Evolutionary conservation across 2,329 filamentous ascomycete genomes (phyloP), one percentile per base, ranked within the genome.

Genomic region (Xylaria sp.): DNA sequence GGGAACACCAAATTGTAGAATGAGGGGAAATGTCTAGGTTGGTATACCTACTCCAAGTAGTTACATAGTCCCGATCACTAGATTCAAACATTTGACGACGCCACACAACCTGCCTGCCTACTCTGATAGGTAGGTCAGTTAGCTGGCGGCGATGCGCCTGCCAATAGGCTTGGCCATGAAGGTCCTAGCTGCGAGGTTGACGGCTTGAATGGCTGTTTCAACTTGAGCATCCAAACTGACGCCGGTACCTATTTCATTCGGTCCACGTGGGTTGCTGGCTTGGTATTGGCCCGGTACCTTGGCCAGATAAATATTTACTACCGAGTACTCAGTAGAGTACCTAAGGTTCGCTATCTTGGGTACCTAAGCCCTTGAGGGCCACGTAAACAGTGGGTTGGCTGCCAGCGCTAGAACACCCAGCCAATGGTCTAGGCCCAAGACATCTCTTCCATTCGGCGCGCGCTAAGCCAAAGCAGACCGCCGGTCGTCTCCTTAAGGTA

Each of bases 191-290:
- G 34, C 32, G 24, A 63, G 53, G 6, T 42, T 45, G 47, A 53
- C 59, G 30, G 61, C 56, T 67, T 61, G 19, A 12, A 54, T 68
- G 56, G 55, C 53, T 48, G 69, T 70, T 71, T 68, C 67, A 64
- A 64, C 39, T 47, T 61, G 57, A 55, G 53, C 48, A 64, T 24
- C 30, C 30, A 27, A 50, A 53, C 48, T 51, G 62, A 34, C 61
- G 21, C 50, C 39, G 59, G 60, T 63, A n/a, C n/a, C n/a, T n/a
- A 62, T 39, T 34, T 69, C 63, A 69, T 70, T 70, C 65, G 70
- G 56, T 68, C 68, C 70, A 71, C 68, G 68, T 68, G 62, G 67
- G 42, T 34, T 34, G 36, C 24, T 27, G 24, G 24, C 24, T 27
- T 4, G 24, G 24, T 27, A 27, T 27, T 17, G n/a, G 21, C 36